Evolutionary conservation across 345 rosid genomes (phyloP).

Genomic region (Salix exigua): DNA sequence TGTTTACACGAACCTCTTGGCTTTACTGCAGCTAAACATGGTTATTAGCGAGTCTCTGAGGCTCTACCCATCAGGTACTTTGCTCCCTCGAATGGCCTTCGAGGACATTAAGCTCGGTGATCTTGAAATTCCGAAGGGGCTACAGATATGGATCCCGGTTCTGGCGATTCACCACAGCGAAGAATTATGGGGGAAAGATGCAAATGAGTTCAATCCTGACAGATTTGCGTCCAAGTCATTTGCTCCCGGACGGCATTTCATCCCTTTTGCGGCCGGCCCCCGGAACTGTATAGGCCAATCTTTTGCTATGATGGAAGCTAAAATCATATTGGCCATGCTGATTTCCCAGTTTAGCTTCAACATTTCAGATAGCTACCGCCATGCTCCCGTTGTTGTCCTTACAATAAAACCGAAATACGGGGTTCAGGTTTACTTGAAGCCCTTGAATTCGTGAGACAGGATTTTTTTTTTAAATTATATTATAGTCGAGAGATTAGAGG

Average conservation of each 20-base stretch:
- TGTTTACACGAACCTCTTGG: not conserved
- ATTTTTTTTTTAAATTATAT: not conserved
- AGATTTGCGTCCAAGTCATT: slow-evolving; percentile 51
- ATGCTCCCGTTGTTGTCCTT: slow-evolving; percentile 68
- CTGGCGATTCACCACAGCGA: slow-evolving; percentile 85
- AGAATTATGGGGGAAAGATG: slow-evolving; percentile 90
- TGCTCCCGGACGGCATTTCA: slow-evolving; percentile 52
- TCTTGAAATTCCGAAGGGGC: slow-evolving; percentile 75
- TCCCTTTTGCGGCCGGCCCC: slow-evolving; percentile 82
- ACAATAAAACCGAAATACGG: slow-evolving; percentile 78
- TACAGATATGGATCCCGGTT: slow-evolving; percentile 91
- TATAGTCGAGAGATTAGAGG: not conserved
- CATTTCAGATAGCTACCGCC: slow-evolving; percentile 56
- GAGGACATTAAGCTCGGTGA: slow-evolving; percentile 80
- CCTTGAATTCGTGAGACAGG: slow-evolving; percentile 21
- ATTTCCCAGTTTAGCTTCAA: slow-evolving; percentile 54
- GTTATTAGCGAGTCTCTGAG: slow-evolving; percentile 85
- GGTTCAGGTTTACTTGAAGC: slow-evolving; percentile 58
- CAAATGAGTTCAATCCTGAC: slow-evolving; percentile 75
- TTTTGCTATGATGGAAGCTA: slow-evolving; percentile 85
- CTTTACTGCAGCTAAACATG: slow-evolving; percentile 58
- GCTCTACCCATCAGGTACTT: slow-evolving; percentile 85
- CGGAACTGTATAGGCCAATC: slow-evolving; percentile 73
- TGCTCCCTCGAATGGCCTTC: slow-evolving; percentile 89
- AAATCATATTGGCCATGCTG: slow-evolving; percentile 63